Evolutionary conservation across 495 filamentous ascomycete genomes (phyloP).

Genomic region (Xeromyces bisporus): DNA sequence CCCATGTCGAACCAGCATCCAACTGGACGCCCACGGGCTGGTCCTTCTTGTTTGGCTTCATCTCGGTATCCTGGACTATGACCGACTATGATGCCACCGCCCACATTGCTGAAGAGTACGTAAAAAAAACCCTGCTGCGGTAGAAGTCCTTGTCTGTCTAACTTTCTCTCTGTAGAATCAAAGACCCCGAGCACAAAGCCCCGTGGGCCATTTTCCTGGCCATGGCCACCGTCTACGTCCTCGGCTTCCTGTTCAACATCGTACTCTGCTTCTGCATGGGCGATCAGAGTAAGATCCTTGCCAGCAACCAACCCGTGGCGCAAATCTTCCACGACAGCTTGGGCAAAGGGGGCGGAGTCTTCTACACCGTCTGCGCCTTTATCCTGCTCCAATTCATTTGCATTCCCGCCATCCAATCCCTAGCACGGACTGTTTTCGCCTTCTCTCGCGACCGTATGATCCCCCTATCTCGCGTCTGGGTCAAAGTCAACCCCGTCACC

Average conservation of each 20-base stretch:
- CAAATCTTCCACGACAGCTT: slow-evolving; percentile 48
- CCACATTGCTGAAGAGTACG: slow-evolving; percentile 41
- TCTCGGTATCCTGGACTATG: slow-evolving; percentile 54
- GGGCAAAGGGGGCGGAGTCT: slow-evolving; percentile 38
- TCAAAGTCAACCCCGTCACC: slow-evolving; percentile 33
- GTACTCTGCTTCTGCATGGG: slow-evolving; percentile 47
- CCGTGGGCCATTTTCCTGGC: slow-evolving; percentile 44
- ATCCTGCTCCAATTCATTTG: slow-evolving; percentile 35
- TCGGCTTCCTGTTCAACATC: slow-evolving; percentile 45
- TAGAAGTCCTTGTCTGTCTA: too few relatives aligned
- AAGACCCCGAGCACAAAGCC: slow-evolving; percentile 38
- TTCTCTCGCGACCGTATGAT: slow-evolving; percentile 43
- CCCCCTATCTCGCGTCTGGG: slow-evolving; percentile 38
- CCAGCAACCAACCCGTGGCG: slow-evolving; percentile 39
- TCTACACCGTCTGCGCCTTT: slow-evolving; percentile 43
- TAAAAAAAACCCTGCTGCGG: too few relatives aligned
- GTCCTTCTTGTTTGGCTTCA: slow-evolving; percentile 52
- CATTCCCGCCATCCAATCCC: slow-evolving; percentile 44
- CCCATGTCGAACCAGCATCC: slow-evolving; percentile 37
- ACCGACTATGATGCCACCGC: slow-evolving; percentile 40
- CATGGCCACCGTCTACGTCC: slow-evolving; percentile 42
- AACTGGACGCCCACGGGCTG: slow-evolving; percentile 50
- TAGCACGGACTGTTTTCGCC: slow-evolving; percentile 45
- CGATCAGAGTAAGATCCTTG: slow-evolving; percentile 27
- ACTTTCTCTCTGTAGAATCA: slow-evolving; percentile 17